These are phyloP conservation scores for Veloporphyrellus conicus DNA, from an alignment of 1,284 basidiomycete genomes.

Conservation along the genomic window DNA sequence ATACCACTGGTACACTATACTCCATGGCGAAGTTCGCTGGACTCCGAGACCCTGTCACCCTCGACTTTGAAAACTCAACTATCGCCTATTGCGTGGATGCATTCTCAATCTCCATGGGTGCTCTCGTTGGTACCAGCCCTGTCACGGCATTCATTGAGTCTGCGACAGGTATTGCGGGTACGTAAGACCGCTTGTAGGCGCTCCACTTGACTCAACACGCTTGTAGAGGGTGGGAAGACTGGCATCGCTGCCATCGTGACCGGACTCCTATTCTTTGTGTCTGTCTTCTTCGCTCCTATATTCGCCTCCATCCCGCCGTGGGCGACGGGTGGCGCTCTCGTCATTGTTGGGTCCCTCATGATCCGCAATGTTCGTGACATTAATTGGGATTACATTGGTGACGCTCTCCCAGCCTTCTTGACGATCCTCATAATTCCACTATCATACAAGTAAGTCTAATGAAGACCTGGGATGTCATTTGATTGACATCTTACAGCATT, in stretches of 20 bases:
- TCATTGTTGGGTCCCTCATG: constrained; percentile 88
- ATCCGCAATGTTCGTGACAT: constrained; percentile 82
- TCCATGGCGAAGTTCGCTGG: constrained; percentile 93
- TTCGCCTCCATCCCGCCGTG: constrained; percentile 84
- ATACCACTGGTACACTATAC: constrained; percentile 74
- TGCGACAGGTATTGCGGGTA: constrained; percentile 70
- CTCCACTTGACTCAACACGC: background rate
- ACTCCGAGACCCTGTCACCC: constrained; percentile 76
- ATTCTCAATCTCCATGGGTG: constrained; percentile 76
- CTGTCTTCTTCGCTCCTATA: constrained; percentile 86
- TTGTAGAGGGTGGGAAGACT: constrained; percentile 80
- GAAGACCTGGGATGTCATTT: constrained; percentile 9
- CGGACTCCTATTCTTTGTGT: constrained; percentile 78
- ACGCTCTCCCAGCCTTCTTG: constrained; percentile 81
- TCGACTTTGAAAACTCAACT: constrained; percentile 85
- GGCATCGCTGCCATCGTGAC: constrained; percentile 78
- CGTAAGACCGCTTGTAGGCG: constrained; percentile 15
- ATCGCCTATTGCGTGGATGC: constrained; percentile 84
- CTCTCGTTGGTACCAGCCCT: constrained; percentile 81
- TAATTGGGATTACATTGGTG: constrained; percentile 87
- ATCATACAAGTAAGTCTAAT: constrained; percentile 62
- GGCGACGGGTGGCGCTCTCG: constrained; percentile 84
- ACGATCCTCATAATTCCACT: constrained; percentile 74
- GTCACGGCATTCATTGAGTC: constrained; percentile 87
- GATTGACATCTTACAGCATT: constrained; percentile 52